A percentile compares a stretch with the other conserved stretches of the same genome.
Conservation (phyloP, 2,329 filamentous ascomycete species). For the Cercospora sesami region DNA sequence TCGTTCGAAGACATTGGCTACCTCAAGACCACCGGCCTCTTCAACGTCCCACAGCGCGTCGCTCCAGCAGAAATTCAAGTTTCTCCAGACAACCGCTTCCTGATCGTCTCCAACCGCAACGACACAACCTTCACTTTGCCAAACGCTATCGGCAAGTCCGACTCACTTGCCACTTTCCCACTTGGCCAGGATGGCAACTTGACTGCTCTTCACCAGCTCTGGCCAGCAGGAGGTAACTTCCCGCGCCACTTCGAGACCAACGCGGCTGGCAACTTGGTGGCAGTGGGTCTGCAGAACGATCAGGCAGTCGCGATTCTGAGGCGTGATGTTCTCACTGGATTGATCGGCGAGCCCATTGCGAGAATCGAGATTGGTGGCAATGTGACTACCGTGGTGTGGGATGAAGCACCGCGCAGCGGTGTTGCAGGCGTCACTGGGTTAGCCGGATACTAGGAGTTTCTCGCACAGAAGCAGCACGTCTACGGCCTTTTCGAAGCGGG, state of each 20-base stretch:
- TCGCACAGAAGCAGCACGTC: background rate
- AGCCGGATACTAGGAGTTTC: background rate
- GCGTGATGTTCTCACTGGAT: slow-evolving; percentile 61
- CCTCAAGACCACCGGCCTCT: slow-evolving; percentile 51
- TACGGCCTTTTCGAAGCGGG: background rate
- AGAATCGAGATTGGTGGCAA: slow-evolving; percentile 35
- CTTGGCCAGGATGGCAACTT: slow-evolving; percentile 61
- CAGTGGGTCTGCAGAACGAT: slow-evolving; percentile 64
- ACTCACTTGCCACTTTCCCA: slow-evolving; percentile 64
- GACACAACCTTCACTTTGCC: slow-evolving; percentile 55
- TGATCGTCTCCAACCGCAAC: slow-evolving; percentile 68
- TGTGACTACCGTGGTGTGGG: slow-evolving; percentile 42
- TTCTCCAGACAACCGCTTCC: slow-evolving; percentile 55
- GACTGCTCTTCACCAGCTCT: slow-evolving; percentile 54
- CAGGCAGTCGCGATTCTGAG: slow-evolving; percentile 61
- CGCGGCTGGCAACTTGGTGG: slow-evolving; percentile 62
- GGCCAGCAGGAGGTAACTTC: slow-evolving; percentile 63
- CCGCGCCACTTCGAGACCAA: slow-evolving; percentile 71
- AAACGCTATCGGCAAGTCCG: slow-evolving; percentile 51
- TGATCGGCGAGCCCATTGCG: slow-evolving; percentile 54
- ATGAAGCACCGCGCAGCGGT: slow-evolving; percentile 20
- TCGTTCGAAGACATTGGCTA: slow-evolving; percentile 47
- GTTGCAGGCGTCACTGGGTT: slow-evolving; percentile 13
- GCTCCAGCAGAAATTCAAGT: slow-evolving; percentile 59
- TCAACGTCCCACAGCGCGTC: slow-evolving; percentile 46